Conservation (phyloP, 2,329 filamentous ascomycete genomes). For the Aureobasidium leucospermi region DNA sequence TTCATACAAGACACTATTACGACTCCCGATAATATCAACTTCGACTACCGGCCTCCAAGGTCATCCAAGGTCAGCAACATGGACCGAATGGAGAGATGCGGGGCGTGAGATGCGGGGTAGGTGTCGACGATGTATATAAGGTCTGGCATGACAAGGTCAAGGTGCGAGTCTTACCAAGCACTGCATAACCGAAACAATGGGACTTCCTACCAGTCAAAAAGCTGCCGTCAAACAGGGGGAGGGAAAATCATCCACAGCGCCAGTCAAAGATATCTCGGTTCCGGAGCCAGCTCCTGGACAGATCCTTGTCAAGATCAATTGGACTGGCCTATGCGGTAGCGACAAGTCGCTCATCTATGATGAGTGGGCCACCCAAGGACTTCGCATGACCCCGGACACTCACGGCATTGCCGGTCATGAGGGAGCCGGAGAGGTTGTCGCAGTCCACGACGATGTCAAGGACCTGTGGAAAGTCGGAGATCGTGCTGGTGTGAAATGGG, state of each 20-base stretch:
- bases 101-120: background rate
- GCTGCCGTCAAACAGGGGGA: slow-evolving; percentile 30
- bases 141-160: background rate
- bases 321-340: slow-evolving; percentile 28
- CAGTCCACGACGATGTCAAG: slow-evolving; percentile 21
- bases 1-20: background rate
- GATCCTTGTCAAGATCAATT: slow-evolving; percentile 31
- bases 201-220: slow-evolving; percentile 21
- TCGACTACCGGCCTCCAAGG: background rate
- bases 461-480: slow-evolving; percentile 25
- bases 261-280: slow-evolving; percentile 27
- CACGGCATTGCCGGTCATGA: slow-evolving; percentile 27
- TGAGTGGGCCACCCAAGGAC: slow-evolving; percentile 26
- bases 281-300: slow-evolving; percentile 26
- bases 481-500: slow-evolving; percentile 28
- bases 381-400: slow-evolving; percentile 24
- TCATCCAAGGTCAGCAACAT: background rate
- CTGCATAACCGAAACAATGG: background rate
- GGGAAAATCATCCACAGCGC: slow-evolving; percentile 23
- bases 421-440: slow-evolving; percentile 25
- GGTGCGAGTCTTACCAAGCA: background rate
- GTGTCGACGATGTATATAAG: background rate
- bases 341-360: slow-evolving; percentile 32
- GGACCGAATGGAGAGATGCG: background rate
- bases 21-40: background rate